Evolutionary conservation across 2,329 filamentous ascomycete genomes (phyloP).

Genomic region (Fusarium setosum): DNA sequence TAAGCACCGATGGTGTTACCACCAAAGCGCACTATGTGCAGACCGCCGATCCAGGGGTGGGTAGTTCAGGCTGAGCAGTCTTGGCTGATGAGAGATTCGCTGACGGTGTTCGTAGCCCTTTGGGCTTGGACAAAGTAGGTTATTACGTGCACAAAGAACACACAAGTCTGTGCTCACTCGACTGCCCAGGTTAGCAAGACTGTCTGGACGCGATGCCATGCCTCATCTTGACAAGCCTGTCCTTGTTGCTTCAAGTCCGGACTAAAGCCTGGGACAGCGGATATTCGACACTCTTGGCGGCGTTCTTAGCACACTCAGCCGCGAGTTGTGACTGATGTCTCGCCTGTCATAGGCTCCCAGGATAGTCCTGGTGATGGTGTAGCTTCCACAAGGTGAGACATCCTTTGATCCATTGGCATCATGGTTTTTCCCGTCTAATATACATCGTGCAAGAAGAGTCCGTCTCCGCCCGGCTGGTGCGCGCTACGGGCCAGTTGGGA

Average conservation of each 20-base stretch:
- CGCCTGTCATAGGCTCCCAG: slow-evolving; percentile 20
- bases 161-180: slow-evolving; percentile 9
- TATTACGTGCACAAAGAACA: neutral
- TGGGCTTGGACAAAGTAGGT: neutral
- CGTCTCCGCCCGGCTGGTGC: slow-evolving; percentile 37
- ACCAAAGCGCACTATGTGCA: slow-evolving; percentile 28
- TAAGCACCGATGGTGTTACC: slow-evolving; percentile 37
- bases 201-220: slow-evolving; percentile 17
- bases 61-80: slow-evolving; percentile 26
- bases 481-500: slow-evolving; percentile 12
- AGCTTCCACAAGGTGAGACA: slow-evolving; percentile 32
- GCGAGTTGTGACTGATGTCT: slow-evolving; percentile 13
- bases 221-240: slow-evolving; percentile 11
- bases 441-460: slow-evolving; percentile 24
- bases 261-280: neutral
- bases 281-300: slow-evolving; percentile 4
- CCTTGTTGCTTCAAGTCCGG: neutral
- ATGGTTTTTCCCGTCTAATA: slow-evolving; percentile 25
- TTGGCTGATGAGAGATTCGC: slow-evolving; percentile 38
- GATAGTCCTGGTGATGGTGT: slow-evolving; percentile 2
- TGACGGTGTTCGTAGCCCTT: slow-evolving; percentile 32
- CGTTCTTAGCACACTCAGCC: neutral
- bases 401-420: slow-evolving; percentile 27
- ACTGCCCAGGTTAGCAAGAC: slow-evolving; percentile 30
- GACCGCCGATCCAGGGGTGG: slow-evolving; percentile 41